Percentiles rank a stretch among this genome's conserved stretches.
These are phyloP conservation scores for Suillus plorans DNA, from an alignment of 768 basidiomycete genomes.

Conservation along the genomic window DNA sequence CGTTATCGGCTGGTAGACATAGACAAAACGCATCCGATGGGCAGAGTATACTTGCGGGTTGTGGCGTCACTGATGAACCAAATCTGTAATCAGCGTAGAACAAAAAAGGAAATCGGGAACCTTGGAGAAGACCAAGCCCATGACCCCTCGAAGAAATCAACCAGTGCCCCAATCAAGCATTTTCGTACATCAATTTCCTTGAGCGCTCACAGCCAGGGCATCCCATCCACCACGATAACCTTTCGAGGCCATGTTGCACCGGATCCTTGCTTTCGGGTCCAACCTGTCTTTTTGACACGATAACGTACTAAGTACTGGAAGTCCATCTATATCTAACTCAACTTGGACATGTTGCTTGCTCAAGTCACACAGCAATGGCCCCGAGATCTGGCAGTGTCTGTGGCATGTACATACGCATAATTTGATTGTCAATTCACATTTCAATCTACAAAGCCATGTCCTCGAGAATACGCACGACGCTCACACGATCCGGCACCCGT, in stretches of 20 bases:
- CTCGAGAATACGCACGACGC: neutral
- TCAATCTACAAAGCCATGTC: neutral
- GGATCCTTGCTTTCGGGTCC: constrained; percentile 22
- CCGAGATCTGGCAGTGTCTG: constrained; percentile 31
- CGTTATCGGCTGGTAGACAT: constrained; percentile 37
- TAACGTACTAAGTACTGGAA: constrained; percentile 24
- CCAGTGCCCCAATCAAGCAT: constrained; percentile 9
- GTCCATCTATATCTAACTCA: constrained; percentile 31
- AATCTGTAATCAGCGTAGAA: constrained; percentile 14
- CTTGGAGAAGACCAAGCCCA: neutral
- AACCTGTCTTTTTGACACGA: constrained; percentile 19
- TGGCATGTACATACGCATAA: constrained; percentile 8
- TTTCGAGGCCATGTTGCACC: constrained; percentile 31
- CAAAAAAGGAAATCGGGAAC: constrained; percentile 13
- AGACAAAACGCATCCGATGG: constrained; percentile 31
- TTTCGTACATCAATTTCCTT: constrained; percentile 16
- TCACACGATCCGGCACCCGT: constrained; percentile 11
- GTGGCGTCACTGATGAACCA: constrained; percentile 37
- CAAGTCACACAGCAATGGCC: constrained; percentile 29
- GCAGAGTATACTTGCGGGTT: constrained; percentile 29
- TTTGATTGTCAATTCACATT: neutral
- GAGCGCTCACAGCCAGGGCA: constrained; percentile 25
- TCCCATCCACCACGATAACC: constrained; percentile 30
- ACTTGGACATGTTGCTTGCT: constrained; percentile 30
- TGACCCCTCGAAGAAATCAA: constrained; percentile 3